These are phyloP conservation scores for Fomitopsis serialis DNA, from an alignment of 768 basidiomycete species.

Conservation along the genomic window DNA sequence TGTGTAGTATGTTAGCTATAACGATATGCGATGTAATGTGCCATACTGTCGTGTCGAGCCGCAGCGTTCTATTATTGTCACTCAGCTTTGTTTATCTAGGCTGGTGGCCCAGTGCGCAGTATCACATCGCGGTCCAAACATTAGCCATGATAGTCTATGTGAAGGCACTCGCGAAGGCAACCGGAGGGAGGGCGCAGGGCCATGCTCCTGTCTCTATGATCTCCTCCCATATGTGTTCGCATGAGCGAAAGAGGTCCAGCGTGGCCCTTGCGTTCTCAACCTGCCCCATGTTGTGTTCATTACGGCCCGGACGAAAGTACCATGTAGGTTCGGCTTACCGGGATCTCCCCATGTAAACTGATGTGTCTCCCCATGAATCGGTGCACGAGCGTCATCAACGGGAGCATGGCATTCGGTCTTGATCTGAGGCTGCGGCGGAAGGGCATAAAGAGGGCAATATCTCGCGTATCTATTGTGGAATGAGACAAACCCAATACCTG, in stretches of 20 bases:
- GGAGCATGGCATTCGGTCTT: constrained; percentile 26
- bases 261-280: constrained; percentile 45
- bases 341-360: constrained; percentile 30
- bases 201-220: constrained; percentile 39
- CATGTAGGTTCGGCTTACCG: constrained; percentile 29
- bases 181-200: constrained; percentile 39
- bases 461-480: constrained; percentile 47
- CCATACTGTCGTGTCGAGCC: neutral
- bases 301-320: too few species aligned
- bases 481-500: constrained; percentile 49
- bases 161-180: constrained; percentile 19
- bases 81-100: too few species aligned
- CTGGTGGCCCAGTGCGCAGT: too few species aligned
- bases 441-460: constrained; percentile 47
- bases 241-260: constrained; percentile 48
- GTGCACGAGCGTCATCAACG: constrained; percentile 37
- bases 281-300: constrained; percentile 14
- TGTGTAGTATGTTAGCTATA: too few species aligned
- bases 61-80: too few species aligned
- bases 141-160: neutral
- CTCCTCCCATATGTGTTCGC: constrained; percentile 43
- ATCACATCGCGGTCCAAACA: too few species aligned
- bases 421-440: constrained; percentile 38
- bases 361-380: constrained; percentile 41
- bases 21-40: neutral